Evolutionary conservation across 2,329 filamentous ascomycete genomes (phyloP), one percentile per base, ranked within the genome.

Genomic region (Fusarium multiceps): DNA sequence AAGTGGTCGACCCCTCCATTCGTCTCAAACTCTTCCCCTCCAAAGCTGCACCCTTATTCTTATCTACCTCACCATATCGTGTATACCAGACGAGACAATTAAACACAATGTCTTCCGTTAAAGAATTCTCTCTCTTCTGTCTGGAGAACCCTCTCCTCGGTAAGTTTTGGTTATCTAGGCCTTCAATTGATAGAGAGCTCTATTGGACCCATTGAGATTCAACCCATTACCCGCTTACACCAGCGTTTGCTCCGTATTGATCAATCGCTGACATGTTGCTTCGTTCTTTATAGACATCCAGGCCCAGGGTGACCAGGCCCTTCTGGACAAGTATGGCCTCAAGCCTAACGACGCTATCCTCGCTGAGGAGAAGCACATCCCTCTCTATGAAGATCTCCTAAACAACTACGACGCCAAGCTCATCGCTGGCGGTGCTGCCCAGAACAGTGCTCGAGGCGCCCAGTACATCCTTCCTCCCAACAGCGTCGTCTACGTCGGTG

Each of bases 281-380:
- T 64, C 62, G 48, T 47, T 54, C 55, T 28, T 41, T 59, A 10
- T 75, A 94, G 93, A 99, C 80, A 99, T 99, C 81, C 95, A 98
- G 84, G 96, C 92, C 76, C 77, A 85, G 75, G 97, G 94, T 76
- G 89, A 95, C 82, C 87, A 94, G 75, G 90, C 89, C 30, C 90
- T 98, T 59, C 92, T 99, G 66, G 85, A 94, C 74, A 97, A 98
- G 87, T 99, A 99, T 81, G 90, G 85, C 63, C 88, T 99, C 77
- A 98, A 99, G 87, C 87, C 92, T 81, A 97, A 99, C 85, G 95
- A 99, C 81, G 96, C 96, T 76, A 98, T 99, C 81, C 93, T 99
- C 66, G 95, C 95, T 59, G 93, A 97, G 82, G 89, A 93, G 79
- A 92, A 97, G 86, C 96, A 99, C 84, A 86, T 92, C 79, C 89